A percentile compares a stretch with the other conserved stretches of the same genome.
Conservation (phyloP, 176 grass and related monocot genomes). For the Triticum turgidum region DNA sequence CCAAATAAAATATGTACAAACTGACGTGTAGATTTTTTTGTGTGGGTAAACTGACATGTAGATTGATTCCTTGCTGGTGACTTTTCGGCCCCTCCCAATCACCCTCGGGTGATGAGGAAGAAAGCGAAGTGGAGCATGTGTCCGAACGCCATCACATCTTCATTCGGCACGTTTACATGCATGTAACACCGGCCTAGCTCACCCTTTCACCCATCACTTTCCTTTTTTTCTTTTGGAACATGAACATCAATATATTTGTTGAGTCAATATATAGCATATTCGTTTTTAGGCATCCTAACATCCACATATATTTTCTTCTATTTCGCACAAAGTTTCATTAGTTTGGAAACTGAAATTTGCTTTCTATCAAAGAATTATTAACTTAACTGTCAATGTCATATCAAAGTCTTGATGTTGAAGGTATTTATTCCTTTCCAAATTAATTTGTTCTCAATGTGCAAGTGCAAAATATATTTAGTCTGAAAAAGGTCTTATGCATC, state of each 20-base stretch:
- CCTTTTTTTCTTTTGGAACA: too few relatives aligned
- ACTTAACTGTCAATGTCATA: background rate
- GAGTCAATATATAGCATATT: background rate
- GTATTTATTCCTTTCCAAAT: background rate
- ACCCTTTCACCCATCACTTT: too few relatives aligned
- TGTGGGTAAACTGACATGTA: background rate
- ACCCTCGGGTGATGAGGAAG: background rate
- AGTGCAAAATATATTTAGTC: background rate
- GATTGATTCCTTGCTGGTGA: background rate
- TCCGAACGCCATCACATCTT: background rate
- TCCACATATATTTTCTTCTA: background rate
- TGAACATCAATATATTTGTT: too few relatives aligned
- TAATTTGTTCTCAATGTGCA: background rate
- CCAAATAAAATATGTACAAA: background rate
- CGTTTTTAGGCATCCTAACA: background rate
- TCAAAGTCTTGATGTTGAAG: background rate
- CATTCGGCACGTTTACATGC: slow-evolving; percentile 15
- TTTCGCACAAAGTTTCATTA: background rate
- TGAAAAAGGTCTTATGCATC: background rate
- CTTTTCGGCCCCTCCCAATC: background rate
- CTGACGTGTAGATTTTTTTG: background rate
- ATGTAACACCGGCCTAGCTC: background rate
- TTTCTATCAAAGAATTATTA: background rate
- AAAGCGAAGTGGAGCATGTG: background rate
- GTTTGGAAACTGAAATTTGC: background rate